These are phyloP conservation scores for Vaccinium macrocarpon DNA, from an alignment of 148 eudicot species.

Conservation along the genomic window DNA sequence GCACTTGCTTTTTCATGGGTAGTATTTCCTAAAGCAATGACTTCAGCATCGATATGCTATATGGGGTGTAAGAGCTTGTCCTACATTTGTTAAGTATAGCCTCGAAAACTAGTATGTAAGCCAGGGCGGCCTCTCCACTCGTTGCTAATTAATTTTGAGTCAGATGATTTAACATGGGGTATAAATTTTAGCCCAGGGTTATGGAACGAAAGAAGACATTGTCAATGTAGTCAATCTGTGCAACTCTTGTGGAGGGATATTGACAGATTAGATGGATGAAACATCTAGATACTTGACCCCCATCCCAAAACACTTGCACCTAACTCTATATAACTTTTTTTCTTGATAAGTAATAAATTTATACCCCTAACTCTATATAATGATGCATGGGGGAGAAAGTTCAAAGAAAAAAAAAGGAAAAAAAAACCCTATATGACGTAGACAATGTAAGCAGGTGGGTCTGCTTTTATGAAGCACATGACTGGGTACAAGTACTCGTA, in stretches of 20 bases:
- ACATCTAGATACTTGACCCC: neutral
- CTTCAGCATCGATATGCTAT: neutral
- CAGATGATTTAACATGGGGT: neutral
- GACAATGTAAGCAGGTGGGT: neutral
- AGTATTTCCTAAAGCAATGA: neutral
- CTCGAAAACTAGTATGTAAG: too few species aligned
- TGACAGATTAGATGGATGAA: neutral
- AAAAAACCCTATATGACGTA: neutral
- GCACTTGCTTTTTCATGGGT: neutral
- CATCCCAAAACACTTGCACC: neutral
- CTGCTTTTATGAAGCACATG: neutral
- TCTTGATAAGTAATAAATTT: neutral
- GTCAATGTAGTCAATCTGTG: neutral
- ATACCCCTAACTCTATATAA: neutral
- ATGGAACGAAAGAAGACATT: too few species aligned
- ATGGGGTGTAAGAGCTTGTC: neutral
- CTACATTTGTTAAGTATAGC: too few species aligned
- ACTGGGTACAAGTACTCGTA: neutral
- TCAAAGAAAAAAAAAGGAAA: neutral
- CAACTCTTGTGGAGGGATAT: neutral
- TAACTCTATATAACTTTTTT: neutral
- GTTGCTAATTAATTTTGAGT: too few species aligned
- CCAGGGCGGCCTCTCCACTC: too few species aligned
- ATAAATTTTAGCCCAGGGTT: neutral
- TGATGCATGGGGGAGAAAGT: too few species aligned